Evolutionary conservation across 192 early-diverging fungal species (phyloP).

Genomic region (Polychytrium aggregatum): DNA sequence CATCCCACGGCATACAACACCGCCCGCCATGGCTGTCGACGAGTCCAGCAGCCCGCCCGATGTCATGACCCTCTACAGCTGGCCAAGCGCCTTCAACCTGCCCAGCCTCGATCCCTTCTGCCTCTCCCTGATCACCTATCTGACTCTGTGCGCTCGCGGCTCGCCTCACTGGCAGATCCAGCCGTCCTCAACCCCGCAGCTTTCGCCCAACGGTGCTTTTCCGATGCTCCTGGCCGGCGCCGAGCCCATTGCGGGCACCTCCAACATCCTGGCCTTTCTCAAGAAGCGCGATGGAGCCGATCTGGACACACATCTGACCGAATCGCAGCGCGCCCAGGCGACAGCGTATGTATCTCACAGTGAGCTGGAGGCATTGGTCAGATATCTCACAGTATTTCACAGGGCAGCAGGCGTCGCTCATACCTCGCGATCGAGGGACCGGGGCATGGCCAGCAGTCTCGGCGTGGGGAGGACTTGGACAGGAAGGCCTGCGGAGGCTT

Average conservation of each 20-base stretch:
- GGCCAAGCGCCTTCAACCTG: constrained; percentile 43
- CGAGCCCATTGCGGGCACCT: constrained; percentile 22
- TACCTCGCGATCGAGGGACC: neutral
- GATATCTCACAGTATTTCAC: no score
- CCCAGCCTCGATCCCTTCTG: constrained; percentile 66
- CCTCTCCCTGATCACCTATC: constrained; percentile 44
- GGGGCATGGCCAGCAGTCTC: no score
- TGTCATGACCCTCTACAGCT: no score
- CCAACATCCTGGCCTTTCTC: constrained; percentile 21
- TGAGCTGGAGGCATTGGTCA: no score
- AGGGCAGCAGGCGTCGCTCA: neutral
- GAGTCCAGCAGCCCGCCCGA: no score
- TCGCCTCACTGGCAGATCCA: constrained; percentile 50
- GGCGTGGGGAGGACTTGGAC: no score
- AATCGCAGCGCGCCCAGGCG: constrained; percentile 28
- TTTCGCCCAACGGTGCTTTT: constrained; percentile 63
- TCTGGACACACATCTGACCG: constrained; percentile 24
- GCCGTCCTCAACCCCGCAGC: constrained; percentile 44
- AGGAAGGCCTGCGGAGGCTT: no score
- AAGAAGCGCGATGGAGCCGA: constrained; percentile 24
- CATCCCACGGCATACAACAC: no score
- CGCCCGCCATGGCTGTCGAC: no score
- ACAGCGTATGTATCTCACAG: constrained; percentile 44
- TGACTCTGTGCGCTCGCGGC: constrained; percentile 37
- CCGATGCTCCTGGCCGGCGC: constrained; percentile 54